phyloP scores from a whole-genome alignment of 768 basidiomycete species.

The Galerina sulciceps region DNA sequence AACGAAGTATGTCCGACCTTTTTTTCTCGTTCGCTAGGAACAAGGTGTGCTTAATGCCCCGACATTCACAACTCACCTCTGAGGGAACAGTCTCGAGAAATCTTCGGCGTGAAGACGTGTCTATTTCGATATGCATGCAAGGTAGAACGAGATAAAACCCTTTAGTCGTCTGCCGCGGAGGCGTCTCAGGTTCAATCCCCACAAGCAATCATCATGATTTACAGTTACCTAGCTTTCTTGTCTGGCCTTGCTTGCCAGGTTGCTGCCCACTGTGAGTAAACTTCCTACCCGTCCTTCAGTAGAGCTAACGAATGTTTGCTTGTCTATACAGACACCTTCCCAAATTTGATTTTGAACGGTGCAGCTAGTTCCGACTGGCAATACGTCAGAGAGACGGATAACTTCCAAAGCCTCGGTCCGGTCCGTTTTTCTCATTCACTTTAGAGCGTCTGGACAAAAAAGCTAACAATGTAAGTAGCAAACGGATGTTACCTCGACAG shows the following conservation, averaged over 20 bases:
- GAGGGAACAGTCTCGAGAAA: not conserved
- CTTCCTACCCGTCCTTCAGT: not conserved
- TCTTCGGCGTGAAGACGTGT: not conserved
- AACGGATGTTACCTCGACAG: conserved; percentile 44
- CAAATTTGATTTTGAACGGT: conserved; percentile 43
- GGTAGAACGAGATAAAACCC: not conserved
- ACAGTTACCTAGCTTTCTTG: not conserved
- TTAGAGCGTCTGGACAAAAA: not conserved
- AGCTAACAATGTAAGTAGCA: conserved; percentile 28
- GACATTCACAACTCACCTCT: too few relatives aligned
- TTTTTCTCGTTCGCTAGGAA: not conserved
- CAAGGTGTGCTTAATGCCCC: too few relatives aligned
- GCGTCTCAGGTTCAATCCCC: not conserved
- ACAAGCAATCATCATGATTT: not conserved
- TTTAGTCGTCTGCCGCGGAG: too few relatives aligned
- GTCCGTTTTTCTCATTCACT: conserved; percentile 21
- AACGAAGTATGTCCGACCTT: conserved; percentile 4
- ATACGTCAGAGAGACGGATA: conserved; percentile 48
- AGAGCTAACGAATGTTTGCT: not conserved
- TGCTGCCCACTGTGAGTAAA: not conserved
- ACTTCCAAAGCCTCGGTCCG: conserved; percentile 42
- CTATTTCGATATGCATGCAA: too few relatives aligned
- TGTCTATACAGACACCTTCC: conserved; percentile 42
- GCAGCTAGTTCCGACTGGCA: conserved; percentile 39
- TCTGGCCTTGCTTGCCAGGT: conserved; percentile 1